Base-by-base conservation (phyloP, 257 asterid species). In the Avicennia marina region DNA sequence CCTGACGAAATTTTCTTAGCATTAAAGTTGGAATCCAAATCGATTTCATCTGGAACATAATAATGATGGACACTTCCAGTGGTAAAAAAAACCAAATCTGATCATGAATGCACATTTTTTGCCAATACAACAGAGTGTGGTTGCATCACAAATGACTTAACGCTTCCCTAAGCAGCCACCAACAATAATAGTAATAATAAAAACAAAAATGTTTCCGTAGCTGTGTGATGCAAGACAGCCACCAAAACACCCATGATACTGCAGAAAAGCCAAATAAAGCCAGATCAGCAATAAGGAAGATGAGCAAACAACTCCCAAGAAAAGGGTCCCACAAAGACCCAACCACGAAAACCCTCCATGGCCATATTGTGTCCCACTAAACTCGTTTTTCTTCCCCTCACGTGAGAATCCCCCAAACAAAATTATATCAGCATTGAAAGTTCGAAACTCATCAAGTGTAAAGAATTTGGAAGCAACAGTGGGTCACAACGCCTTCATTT, bases 131-230 rank as follows among this genome's bases (percentile, higher is more conserved):
- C 24, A 54, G 26, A 18, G 24, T 8, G 43, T 44, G 79, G 53
- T 79, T 75, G 78, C 96, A 73, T 90, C 88, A 87, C 47, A 43
- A 59, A 72, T 82, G 96, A 90, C 76, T 11, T 31, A 33, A 79
- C 75, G 95, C 94, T 85, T 67, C 39, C 57, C 56, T 85, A 72
- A 81, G 85, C 89, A 67, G 76, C 45, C 96, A 79, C 89, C 79
- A 65, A 47, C 16, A 24, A 17, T 50, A 60, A 15, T 44, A 46
- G n/a, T 43, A 43, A 15, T 38, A 36, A 36, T 36, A 36, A 57
- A n/a, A 11, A 0, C 13, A 27, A 61, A 52, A 25, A 16, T 46
- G 69, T 67, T 66, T 60, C 64, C 75, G 71, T 69, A 64, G 81
- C 71, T 75, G 53, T 71, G 82, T 74, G 71, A 72, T 69, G 61